Conservation (phyloP, 768 basidiomycete species). For the Xerocomus brunneocitrinus region DNA sequence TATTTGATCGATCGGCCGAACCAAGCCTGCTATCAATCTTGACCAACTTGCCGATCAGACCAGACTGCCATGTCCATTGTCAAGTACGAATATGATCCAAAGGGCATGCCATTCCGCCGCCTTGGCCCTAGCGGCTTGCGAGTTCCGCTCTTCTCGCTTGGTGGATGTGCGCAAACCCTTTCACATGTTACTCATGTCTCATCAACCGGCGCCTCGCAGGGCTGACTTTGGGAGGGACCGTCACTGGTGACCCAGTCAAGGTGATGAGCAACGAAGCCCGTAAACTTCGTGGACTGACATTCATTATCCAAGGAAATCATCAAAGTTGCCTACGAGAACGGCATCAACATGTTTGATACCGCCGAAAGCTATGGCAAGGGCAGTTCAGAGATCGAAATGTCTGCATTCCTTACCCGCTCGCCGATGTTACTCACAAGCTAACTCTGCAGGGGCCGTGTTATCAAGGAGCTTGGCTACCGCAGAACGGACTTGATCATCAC, state of each 20-base stretch:
- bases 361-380: conserved; percentile 46
- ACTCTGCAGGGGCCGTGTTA: conserved; percentile 43
- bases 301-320: conserved; percentile 41
- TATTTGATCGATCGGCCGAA: too few relatives aligned
- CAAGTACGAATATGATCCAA: conserved; percentile 34
- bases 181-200: not conserved
- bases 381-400: conserved; percentile 52
- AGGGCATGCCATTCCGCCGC: conserved; percentile 39
- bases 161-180: conserved; percentile 37
- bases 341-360: conserved; percentile 49
- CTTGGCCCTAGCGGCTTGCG: conserved; percentile 44
- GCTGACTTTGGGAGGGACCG: conserved; percentile 46
- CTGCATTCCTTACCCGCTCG: not conserved
- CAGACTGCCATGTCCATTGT: conserved; percentile 19
- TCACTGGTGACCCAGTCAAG: conserved; percentile 51
- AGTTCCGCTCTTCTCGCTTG: conserved; percentile 50
- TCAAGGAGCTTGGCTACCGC: conserved; percentile 49
- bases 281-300: not conserved
- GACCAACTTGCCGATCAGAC: too few relatives aligned
- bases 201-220: conserved; percentile 17
- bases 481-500: conserved; percentile 49
- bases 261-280: conserved; percentile 11
- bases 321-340: conserved; percentile 48
- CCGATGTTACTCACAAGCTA: not conserved
- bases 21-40: too few relatives aligned